Evolutionary conservation across 306 rosid species (phyloP).

Genomic region (Mimosa pudica): DNA sequence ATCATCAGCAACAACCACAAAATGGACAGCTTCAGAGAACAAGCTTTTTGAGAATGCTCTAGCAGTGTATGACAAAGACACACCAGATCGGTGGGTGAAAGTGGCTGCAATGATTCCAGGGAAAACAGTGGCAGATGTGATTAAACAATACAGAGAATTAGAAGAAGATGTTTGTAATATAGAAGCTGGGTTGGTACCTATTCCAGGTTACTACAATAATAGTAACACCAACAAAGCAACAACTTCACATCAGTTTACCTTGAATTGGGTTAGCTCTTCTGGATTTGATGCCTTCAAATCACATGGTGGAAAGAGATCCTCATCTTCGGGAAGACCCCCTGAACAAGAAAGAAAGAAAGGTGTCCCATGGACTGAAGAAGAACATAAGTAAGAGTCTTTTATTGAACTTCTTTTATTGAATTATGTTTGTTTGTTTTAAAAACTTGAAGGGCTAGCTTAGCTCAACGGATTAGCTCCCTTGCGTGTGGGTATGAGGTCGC

Average conservation of each 20-base stretch:
- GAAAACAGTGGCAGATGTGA: slow-evolving; percentile 67
- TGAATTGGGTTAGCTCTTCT: slow-evolving; percentile 70
- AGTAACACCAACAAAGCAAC: not conserved
- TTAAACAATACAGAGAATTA: slow-evolving; percentile 71
- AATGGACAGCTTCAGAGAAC: slow-evolving; percentile 90
- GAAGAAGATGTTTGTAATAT: slow-evolving; percentile 76
- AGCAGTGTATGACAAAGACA: slow-evolving; percentile 73
- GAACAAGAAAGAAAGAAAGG: slow-evolving; percentile 95
- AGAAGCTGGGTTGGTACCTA: slow-evolving; percentile 80
- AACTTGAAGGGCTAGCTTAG: too few relatives aligned
- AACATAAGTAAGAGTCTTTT: slow-evolving; percentile 68
- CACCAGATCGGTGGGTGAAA: slow-evolving; percentile 82
- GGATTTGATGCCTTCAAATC: slow-evolving; percentile 65
- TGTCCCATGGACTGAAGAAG: slow-evolving; percentile 96
- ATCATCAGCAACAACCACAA: slow-evolving; percentile 36
- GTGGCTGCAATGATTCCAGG: slow-evolving; percentile 90
- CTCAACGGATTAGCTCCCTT: too few relatives aligned
- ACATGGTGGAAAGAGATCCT: slow-evolving; percentile 59
- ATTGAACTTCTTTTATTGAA: not conserved
- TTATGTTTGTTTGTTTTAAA: not conserved
- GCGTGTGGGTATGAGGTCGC: too few relatives aligned
- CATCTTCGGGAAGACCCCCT: slow-evolving; percentile 50
- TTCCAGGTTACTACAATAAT: slow-evolving; percentile 59
- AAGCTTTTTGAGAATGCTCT: slow-evolving; percentile 88
- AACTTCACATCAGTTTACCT: slow-evolving; percentile 59